Evolutionary conservation across 2,329 filamentous ascomycete species (phyloP).

Genomic region (Byssoonygena ceratinophila): DNA sequence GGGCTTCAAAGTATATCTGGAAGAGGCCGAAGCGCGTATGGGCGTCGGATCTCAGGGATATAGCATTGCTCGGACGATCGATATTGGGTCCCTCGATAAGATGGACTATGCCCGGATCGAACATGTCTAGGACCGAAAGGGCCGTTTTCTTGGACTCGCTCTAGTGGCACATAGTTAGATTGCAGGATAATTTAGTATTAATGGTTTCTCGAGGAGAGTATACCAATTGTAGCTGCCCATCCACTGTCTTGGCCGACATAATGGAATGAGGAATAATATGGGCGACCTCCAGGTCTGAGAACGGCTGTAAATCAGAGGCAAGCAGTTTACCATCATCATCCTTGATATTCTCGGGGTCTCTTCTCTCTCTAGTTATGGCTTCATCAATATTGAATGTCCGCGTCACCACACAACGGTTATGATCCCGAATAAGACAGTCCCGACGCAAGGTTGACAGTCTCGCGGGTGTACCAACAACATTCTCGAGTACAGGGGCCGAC

Average conservation of each 20-base stretch:
- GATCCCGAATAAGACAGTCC: conserved; percentile 17
- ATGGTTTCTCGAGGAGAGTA: neutral
- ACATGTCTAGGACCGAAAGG: conserved; percentile 34
- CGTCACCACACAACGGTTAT: conserved; percentile 18
- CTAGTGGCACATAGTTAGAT: conserved; percentile 13
- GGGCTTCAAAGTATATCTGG: conserved; percentile 11
- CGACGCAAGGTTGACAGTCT: neutral
- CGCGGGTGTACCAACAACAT: neutral
- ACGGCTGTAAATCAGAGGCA: neutral
- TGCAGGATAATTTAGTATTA: no score
- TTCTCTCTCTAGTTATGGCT: conserved; percentile 8
- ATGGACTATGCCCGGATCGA: conserved; percentile 29
- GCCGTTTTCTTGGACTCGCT: conserved; percentile 24
- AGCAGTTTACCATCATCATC: conserved; percentile 16
- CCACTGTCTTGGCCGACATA: neutral
- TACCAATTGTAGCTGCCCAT: neutral
- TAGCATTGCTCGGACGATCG: conserved; percentile 33
- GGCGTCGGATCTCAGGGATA: conserved; percentile 25
- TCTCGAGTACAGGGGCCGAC: neutral
- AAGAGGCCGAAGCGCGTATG: conserved; percentile 25
- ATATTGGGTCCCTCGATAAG: conserved; percentile 33
- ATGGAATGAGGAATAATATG: neutral
- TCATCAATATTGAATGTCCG: conserved; percentile 16
- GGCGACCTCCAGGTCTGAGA: neutral
- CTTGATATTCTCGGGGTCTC: conserved; percentile 10